These are phyloP conservation scores for Phylloporus arenicola DNA, from an alignment of 768 basidiomycete genomes.

Conservation along the genomic window DNA sequence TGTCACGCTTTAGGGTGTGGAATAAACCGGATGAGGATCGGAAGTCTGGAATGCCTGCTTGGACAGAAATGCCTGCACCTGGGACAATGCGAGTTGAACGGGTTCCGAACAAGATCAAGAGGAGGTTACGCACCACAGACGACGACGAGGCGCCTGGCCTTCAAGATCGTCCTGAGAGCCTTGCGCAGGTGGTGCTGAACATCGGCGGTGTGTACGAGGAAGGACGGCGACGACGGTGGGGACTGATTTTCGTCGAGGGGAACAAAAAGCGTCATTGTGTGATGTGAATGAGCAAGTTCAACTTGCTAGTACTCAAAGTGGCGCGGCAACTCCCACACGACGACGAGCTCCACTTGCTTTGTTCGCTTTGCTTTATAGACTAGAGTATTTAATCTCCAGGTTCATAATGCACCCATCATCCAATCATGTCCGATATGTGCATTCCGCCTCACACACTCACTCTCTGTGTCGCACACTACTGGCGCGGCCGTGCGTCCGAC, in stretches of 20 bases:
- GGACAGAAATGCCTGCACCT: constrained; percentile 88
- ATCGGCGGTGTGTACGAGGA: constrained; percentile 46
- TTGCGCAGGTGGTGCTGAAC: constrained; percentile 44
- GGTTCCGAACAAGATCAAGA: constrained; percentile 9
- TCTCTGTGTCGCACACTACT: constrained; percentile 28
- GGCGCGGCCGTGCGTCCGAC: constrained; percentile 20
- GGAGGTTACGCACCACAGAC: constrained; percentile 62
- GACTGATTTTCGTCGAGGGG: constrained; percentile 49
- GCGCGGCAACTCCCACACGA: constrained; percentile 25
- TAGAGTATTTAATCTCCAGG: constrained; percentile 5
- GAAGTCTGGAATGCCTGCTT: constrained; percentile 88
- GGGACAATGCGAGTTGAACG: constrained; percentile 6
- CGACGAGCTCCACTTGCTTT: constrained; percentile 9
- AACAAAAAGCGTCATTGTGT: constrained; percentile 58
- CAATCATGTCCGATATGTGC: constrained; percentile 15
- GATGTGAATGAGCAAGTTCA: constrained; percentile 24
- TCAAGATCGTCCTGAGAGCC: constrained; percentile 62
- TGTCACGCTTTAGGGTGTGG: constrained; percentile 68
- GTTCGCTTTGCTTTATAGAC: constrained; percentile 12
- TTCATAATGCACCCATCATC: background rate
- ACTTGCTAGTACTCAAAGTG: constrained; percentile 15
- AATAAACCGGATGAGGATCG: constrained; percentile 78
- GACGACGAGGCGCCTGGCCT: constrained; percentile 80
- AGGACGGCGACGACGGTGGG: constrained; percentile 49
- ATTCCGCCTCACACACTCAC: constrained; percentile 14